Base-by-base conservation (phyloP, 225 moss, liverwort and hornwort genomes). In the Climacium dendroides region DNA sequence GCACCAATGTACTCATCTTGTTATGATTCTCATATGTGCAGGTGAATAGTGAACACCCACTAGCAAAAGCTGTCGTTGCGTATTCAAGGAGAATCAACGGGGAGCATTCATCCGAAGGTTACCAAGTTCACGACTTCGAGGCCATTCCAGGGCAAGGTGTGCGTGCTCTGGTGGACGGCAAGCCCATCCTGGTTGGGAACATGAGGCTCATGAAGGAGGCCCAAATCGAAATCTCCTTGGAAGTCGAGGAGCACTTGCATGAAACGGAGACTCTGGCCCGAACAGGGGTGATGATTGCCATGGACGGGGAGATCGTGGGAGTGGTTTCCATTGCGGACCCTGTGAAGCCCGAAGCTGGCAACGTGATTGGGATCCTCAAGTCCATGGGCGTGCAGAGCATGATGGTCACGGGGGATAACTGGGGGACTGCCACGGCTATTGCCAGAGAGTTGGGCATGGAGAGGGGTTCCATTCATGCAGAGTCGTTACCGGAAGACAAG, bases 391-490 rank as follows among this genome's bases (percentile, higher is more conserved):
- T 99, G 45, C 90, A 87, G 81, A 94, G 95, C 88, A 92, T 97
- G 87, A 96, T 99, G 96, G 99, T 99, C 60, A 99, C 97, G 32
- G 99, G 99, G 20, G 99, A 99, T 67, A 99, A 99, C 77, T 97
- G 96, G 95, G 99, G 97, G 47, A 99, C 99, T 62, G 97, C 99
- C 41, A 89, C 85, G 73, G 97, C 99, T 23, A 94, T 99, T 85
- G 97, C 96, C 19, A 91, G 89, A 52, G 97, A 99, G 78, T 79
- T 99, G 29, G 95, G 96, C 53, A 96, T 99, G 35, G 93, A 93
- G 45, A 73, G 87, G 74, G 78, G 80, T 43, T 80, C 88, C 37
- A 94, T 99, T 10, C 80, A 88, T 82, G 99, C 97, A 29, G 99
- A 96, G 86, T 92, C 95, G 35, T 91, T 93, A 70, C 97, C 99